Percentiles rank a stretch among this genome's conserved stretches.
phyloP scores from a whole-genome alignment of 1,284 basidiomycete species.

The Dichomitus squalens region DNA sequence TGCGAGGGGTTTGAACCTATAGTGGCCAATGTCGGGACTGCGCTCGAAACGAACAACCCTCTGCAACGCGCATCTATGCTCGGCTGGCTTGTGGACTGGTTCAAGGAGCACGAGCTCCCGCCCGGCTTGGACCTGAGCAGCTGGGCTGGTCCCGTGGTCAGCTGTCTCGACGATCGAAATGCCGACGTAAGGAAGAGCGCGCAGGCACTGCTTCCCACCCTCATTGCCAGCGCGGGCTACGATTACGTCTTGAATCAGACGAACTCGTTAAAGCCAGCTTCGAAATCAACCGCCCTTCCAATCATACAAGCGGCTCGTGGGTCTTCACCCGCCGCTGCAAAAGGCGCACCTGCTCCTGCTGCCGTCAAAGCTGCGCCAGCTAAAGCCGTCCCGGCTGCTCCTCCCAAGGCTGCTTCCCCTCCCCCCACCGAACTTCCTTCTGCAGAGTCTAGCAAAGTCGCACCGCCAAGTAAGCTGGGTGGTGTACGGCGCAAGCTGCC shows the following conservation, averaged over 20 bases:
- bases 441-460: slow-evolving; percentile 24
- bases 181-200: slow-evolving; percentile 93
- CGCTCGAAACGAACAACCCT: slow-evolving; percentile 88
- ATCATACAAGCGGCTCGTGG: slow-evolving; percentile 82
- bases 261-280: slow-evolving; percentile 89
- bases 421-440: slow-evolving; percentile 21
- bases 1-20: slow-evolving; percentile 86
- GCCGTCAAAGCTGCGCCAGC: slow-evolving; percentile 27
- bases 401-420: slow-evolving; percentile 15
- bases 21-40: slow-evolving; percentile 76
- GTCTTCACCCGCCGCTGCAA: slow-evolving; percentile 23
- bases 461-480: slow-evolving; percentile 47
- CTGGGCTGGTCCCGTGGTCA: slow-evolving; percentile 74
- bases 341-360: slow-evolving; percentile 27
- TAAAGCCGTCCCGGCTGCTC: slow-evolving; percentile 22
- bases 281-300: slow-evolving; percentile 82
- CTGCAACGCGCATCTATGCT: slow-evolving; percentile 84
- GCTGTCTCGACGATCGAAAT: slow-evolving; percentile 90
- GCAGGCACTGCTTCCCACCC: slow-evolving; percentile 76
- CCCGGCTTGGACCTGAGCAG: slow-evolving; percentile 72
- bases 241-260: slow-evolving; percentile 89
- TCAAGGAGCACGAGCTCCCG: slow-evolving; percentile 64
- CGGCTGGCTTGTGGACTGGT: slow-evolving; percentile 84
- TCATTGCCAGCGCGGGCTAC: slow-evolving; percentile 82
- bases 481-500: slow-evolving; percentile 76